A percentile compares a stretch with the other conserved stretches of the same genome.
phyloP scores from a whole-genome alignment of 345 rosid genomes.

The Camelina laxa region DNA sequence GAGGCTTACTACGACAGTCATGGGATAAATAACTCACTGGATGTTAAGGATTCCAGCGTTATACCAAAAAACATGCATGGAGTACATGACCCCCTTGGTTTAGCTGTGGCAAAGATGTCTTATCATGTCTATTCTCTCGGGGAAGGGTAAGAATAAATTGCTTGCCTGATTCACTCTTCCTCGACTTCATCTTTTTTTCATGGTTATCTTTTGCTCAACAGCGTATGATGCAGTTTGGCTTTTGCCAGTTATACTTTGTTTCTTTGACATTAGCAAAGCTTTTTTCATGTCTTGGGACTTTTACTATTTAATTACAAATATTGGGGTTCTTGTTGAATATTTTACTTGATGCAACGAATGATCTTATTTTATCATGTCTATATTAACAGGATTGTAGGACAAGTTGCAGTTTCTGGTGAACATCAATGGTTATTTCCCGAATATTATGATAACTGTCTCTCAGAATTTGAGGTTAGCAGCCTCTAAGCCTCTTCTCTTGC shows the following conservation, averaged over 20 bases:
- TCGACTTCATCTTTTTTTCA: slow-evolving; percentile 13
- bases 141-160: slow-evolving; percentile 69
- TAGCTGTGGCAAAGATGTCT: slow-evolving; percentile 91
- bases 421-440: slow-evolving; percentile 77
- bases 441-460: slow-evolving; percentile 47
- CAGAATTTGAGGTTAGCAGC: slow-evolving; percentile 65
- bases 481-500: slow-evolving; percentile 2
- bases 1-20: slow-evolving; percentile 73
- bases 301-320: neutral
- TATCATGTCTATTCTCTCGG: slow-evolving; percentile 85
- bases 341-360: neutral
- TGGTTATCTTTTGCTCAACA: slow-evolving; percentile 9
- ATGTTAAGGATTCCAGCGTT: slow-evolving; percentile 49
- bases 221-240: neutral
- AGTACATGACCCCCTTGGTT: slow-evolving; percentile 63
- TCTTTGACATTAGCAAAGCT: neutral
- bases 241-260: neutral
- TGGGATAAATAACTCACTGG: slow-evolving; percentile 51
- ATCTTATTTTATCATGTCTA: slow-evolving; percentile 22
- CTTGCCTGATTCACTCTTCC: slow-evolving; percentile 22
- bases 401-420: slow-evolving; percentile 80
- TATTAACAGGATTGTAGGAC: slow-evolving; percentile 77
- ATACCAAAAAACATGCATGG: slow-evolving; percentile 47
- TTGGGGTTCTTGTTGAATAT: neutral
- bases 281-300: slow-evolving; percentile 1